These are phyloP conservation scores for Mucor sp. DNA, from an alignment of 371 early-diverging fungal genomes.

Conservation along the genomic window DNA sequence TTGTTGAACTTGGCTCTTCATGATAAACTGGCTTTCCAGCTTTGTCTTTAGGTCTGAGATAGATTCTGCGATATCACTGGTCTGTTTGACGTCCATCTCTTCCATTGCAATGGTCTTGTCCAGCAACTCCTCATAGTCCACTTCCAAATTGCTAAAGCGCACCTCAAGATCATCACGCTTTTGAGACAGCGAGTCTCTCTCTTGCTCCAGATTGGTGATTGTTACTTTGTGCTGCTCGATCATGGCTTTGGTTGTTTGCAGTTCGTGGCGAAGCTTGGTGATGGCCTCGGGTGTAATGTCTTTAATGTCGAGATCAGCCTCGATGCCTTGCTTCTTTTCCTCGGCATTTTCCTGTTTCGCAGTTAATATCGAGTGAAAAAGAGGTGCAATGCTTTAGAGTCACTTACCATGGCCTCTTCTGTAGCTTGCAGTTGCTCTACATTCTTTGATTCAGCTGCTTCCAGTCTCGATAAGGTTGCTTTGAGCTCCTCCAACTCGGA, in stretches of 20 bases:
- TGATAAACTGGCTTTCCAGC: constrained; percentile 81
- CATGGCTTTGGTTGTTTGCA: constrained; percentile 69
- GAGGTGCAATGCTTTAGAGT: background rate
- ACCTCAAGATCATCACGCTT: constrained; percentile 77
- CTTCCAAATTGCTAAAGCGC: constrained; percentile 71
- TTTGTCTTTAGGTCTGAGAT: constrained; percentile 80
- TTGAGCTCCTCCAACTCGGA: constrained; percentile 74
- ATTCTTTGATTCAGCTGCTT: constrained; percentile 34
- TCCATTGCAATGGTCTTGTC: constrained; percentile 90
- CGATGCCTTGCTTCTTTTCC: constrained; percentile 71
- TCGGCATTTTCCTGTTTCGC: constrained; percentile 46
- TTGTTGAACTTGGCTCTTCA: constrained; percentile 78
- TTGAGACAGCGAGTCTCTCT: constrained; percentile 60
- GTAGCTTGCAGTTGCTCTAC: constrained; percentile 1
- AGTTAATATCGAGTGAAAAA: background rate
- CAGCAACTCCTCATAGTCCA: constrained; percentile 91
- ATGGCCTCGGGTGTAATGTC: constrained; percentile 25
- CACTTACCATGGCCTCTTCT: constrained; percentile 11
- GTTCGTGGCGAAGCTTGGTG: constrained; percentile 64
- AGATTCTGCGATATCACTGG: constrained; percentile 66
- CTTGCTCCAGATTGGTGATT: constrained; percentile 66
- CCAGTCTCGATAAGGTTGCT: constrained; percentile 51
- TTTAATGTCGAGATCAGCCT: constrained; percentile 65
- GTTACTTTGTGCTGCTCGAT: constrained; percentile 71
- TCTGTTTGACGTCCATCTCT: constrained; percentile 71